Evolutionary conservation across 345 rosid species (phyloP).

Genomic region (Ceriops zippeliana): DNA sequence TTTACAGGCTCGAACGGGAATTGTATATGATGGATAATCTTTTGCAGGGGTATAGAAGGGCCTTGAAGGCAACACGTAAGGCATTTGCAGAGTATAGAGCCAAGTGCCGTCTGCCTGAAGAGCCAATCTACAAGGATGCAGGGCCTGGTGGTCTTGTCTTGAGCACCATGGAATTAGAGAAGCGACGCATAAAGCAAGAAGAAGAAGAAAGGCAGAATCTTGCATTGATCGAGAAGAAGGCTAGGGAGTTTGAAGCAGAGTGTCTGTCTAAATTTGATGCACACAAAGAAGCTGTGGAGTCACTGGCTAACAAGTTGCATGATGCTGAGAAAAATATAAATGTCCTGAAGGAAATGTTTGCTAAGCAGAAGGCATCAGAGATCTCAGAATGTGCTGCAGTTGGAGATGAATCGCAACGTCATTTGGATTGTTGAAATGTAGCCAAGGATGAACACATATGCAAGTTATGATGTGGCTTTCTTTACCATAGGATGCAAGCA

Average conservation of each 20-base stretch:
- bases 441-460: conserved; percentile 1
- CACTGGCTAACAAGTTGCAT: conserved; percentile 30
- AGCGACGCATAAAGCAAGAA: conserved; percentile 57
- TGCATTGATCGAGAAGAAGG: conserved; percentile 34
- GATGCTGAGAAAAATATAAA: conserved; percentile 32
- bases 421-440: background rate
- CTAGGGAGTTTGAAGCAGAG: conserved; percentile 48
- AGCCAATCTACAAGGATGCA: conserved; percentile 67
- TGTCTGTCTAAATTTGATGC: conserved; percentile 38
- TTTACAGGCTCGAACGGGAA: conserved; percentile 69
- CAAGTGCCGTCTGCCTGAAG: conserved; percentile 45
- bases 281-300: conserved; percentile 26
- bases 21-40: conserved; percentile 63
- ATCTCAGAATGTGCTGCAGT: conserved; percentile 25
- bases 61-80: conserved; percentile 57
- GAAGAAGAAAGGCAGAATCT: conserved; percentile 56
- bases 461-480: background rate
- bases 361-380: conserved; percentile 28
- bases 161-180: conserved; percentile 63
- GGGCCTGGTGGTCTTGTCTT: conserved; percentile 79
- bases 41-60: conserved; percentile 70
- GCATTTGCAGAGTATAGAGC: conserved; percentile 66
- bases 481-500: background rate
- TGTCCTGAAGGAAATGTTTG: conserved; percentile 33
- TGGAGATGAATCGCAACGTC: conserved; percentile 17